Conservation (phyloP, 1,284 basidiomycete species). For the Tetrapyrgos nigripes region DNA sequence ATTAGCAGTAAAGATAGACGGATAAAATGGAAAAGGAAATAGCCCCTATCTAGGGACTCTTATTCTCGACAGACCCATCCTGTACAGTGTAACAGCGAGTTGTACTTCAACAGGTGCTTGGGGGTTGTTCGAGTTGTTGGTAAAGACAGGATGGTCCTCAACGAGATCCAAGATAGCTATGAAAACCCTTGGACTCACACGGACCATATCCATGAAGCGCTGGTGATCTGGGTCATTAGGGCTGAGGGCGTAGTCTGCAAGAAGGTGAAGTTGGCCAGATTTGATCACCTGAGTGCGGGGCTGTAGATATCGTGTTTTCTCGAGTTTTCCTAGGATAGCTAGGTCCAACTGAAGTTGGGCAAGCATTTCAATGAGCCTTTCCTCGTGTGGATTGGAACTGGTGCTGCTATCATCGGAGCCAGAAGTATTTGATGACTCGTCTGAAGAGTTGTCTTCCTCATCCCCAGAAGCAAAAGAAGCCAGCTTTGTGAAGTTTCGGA, state of each 20-base stretch:
- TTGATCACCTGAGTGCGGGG: slow-evolving; percentile 23
- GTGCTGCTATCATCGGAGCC: not conserved
- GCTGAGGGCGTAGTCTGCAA: slow-evolving; percentile 37
- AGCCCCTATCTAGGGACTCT: too few species aligned
- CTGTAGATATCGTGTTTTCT: slow-evolving; percentile 10
- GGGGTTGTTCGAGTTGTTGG: slow-evolving; percentile 29
- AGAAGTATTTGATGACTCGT: not conserved
- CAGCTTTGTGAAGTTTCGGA: too few species aligned
- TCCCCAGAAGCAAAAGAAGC: too few species aligned
- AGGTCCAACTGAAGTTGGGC: not conserved
- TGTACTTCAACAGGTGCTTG: slow-evolving; percentile 42
- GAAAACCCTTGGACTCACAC: slow-evolving; percentile 38
- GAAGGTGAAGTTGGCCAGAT: slow-evolving; percentile 30
- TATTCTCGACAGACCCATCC: too few species aligned
- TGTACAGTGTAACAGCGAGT: too few species aligned
- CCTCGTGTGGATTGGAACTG: too few species aligned
- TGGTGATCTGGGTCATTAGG: slow-evolving; percentile 33
- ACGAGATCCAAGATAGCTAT: slow-evolving; percentile 33
- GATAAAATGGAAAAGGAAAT: too few species aligned
- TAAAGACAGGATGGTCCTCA: slow-evolving; percentile 37
- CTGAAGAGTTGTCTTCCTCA: too few species aligned
- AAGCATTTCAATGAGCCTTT: not conserved
- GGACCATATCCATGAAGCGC: slow-evolving; percentile 41
- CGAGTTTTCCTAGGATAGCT: not conserved
- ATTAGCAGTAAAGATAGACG: too few species aligned